Evolutionary conservation across 192 early-diverging fungal species (phyloP).

Genomic region (Umbelopsis sp.): DNA sequence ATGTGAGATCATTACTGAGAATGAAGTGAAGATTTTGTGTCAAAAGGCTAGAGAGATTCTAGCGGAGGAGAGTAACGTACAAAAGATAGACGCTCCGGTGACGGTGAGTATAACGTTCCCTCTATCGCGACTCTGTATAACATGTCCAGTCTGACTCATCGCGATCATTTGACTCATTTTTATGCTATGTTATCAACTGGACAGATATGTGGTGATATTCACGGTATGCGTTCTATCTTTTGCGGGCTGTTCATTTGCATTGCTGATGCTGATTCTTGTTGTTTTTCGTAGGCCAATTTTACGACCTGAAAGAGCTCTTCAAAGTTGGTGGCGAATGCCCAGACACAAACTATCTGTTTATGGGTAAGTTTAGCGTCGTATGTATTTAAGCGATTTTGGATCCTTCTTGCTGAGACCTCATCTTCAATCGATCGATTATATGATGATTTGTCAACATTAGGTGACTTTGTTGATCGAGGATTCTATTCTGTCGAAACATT

Average conservation of each 20-base stretch:
- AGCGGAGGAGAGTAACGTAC: conserved; percentile 95
- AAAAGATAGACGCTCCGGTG: conserved; percentile 93
- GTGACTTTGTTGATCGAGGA: conserved; percentile 95
- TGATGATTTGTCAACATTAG: conserved; percentile 32
- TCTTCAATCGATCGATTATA: neutral
- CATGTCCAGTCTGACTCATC: neutral
- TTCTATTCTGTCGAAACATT: conserved; percentile 98
- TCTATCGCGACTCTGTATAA: neutral
- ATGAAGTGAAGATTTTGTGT: conserved; percentile 93
- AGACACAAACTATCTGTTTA: conserved; percentile 97
- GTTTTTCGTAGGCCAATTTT: conserved; percentile 69
- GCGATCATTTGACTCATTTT: neutral
- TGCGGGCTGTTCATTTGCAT: neutral
- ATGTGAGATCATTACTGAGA: conserved; percentile 92
- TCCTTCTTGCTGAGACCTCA: neutral
- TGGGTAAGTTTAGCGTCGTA: conserved; percentile 62
- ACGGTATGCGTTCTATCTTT: conserved; percentile 56
- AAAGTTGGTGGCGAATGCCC: conserved; percentile 93
- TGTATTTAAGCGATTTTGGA: neutral
- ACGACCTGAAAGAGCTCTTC: conserved; percentile 94
- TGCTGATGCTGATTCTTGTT: neutral
- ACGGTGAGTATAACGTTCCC: conserved; percentile 60
- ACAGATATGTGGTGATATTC: conserved; percentile 92
- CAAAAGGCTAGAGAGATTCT: conserved; percentile 94
- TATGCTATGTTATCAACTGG: neutral